A percentile compares a stretch with the other conserved stretches of the same genome.
Conservation (phyloP, 177 flowering plant species). For the Vitis hybrid region DNA sequence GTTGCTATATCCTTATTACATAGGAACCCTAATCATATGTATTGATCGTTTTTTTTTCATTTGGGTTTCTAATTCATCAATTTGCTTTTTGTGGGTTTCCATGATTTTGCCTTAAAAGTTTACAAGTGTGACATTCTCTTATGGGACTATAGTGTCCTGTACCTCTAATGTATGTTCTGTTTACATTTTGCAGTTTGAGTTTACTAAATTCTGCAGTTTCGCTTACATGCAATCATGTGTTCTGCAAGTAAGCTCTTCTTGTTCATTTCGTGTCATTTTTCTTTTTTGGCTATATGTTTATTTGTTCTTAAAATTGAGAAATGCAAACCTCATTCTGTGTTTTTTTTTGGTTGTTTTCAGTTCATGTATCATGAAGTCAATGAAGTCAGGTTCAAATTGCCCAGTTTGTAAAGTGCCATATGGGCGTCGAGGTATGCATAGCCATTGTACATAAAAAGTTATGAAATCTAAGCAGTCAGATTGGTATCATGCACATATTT, state of each 20-base stretch:
- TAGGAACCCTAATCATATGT: neutral
- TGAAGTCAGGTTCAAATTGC: constrained; percentile 67
- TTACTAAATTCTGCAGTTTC: constrained; percentile 65
- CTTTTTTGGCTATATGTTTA: neutral
- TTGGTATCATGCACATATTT: neutral
- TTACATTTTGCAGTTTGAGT: constrained; percentile 61
- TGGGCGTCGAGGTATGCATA: constrained; percentile 68
- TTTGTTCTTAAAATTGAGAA: neutral
- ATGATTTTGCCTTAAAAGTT: neutral
- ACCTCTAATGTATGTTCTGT: neutral
- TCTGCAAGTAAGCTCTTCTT: constrained; percentile 44
- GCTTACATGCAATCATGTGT: constrained; percentile 81
- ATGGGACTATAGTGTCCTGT: neutral
- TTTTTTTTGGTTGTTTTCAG: constrained; percentile 30
- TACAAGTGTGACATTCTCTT: neutral
- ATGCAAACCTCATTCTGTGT: neutral
- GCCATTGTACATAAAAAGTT: too few relatives aligned
- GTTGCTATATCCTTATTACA: neutral
- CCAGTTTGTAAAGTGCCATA: constrained; percentile 94
- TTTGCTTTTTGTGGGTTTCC: too few relatives aligned
- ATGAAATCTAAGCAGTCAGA: too few relatives aligned
- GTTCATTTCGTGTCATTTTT: neutral
- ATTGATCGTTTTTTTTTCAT: neutral
- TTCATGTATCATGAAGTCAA: constrained; percentile 65
- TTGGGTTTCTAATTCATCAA: too few relatives aligned